A percentile compares a stretch with the other conserved stretches of the same genome.
These are phyloP conservation scores for Puccinia polysora DNA, from an alignment of 1,284 basidiomycete genomes.

Conservation along the genomic window DNA sequence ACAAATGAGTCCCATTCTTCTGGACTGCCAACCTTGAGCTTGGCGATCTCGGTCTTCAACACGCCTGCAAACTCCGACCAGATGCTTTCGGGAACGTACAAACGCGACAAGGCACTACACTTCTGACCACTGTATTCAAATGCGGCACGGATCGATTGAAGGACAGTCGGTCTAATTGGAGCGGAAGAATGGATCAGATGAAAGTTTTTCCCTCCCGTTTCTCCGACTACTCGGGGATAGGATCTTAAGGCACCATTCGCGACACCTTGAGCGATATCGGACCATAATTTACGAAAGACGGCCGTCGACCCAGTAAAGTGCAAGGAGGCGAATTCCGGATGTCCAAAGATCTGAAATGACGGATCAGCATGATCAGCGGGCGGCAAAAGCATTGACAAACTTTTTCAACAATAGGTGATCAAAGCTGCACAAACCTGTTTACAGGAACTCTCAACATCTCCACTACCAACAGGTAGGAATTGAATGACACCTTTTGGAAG, in stretches of 20 bases:
- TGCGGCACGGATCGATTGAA: slow-evolving; percentile 80
- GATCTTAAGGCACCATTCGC: slow-evolving; percentile 67
- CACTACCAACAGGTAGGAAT: slow-evolving; percentile 66
- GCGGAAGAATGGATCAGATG: slow-evolving; percentile 85
- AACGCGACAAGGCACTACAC: slow-evolving; percentile 85
- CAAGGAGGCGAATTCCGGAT: slow-evolving; percentile 76
- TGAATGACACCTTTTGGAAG: slow-evolving; percentile 92
- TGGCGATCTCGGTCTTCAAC: slow-evolving; percentile 68
- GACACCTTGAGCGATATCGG: slow-evolving; percentile 82
- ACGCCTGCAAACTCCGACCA: slow-evolving; percentile 85
- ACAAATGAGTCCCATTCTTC: slow-evolving; percentile 80
- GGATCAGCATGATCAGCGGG: slow-evolving; percentile 57
- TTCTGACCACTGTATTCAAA: slow-evolving; percentile 99
- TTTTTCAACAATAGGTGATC: slow-evolving; percentile 47
- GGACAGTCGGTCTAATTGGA: slow-evolving; percentile 77
- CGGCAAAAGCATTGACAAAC: neutral
- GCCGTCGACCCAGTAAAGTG: slow-evolving; percentile 97
- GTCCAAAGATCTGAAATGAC: slow-evolving; percentile 65
- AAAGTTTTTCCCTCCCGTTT: slow-evolving; percentile 89
- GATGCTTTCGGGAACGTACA: slow-evolving; percentile 80
- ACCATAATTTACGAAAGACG: slow-evolving; percentile 87
- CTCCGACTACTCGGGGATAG: slow-evolving; percentile 89
- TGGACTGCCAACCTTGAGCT: slow-evolving; percentile 77
- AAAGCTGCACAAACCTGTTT: slow-evolving; percentile 37
- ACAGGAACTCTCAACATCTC: slow-evolving; percentile 45